These are phyloP conservation scores for Pythium diclinum DNA, from an alignment of 352 stramenopile genomes.

Conservation along the genomic window DNA sequence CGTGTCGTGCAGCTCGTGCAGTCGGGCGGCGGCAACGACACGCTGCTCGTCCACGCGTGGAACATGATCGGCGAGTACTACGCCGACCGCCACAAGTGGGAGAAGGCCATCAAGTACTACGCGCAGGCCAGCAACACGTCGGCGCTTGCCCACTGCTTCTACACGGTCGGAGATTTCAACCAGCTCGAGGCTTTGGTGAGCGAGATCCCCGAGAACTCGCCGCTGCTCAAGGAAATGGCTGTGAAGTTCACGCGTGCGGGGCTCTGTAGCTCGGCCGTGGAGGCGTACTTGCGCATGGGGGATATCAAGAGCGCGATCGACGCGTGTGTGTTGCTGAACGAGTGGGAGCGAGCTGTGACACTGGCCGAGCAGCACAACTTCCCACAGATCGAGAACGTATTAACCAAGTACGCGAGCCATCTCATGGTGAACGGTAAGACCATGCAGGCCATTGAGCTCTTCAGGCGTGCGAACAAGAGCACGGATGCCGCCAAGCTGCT, in stretches of 20 bases:
- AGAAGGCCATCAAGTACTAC: constrained; percentile 92
- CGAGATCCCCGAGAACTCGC: constrained; percentile 79
- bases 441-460: constrained; percentile 90
- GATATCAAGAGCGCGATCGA: constrained; percentile 93
- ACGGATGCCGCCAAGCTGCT: constrained; percentile 91
- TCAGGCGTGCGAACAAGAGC: constrained; percentile 90
- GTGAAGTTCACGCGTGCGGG: constrained; percentile 87
- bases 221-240: constrained; percentile 82
- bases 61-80: constrained; percentile 92
- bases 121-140: constrained; percentile 72
- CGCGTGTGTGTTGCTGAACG: constrained; percentile 90
- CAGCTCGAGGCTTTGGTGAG: constrained; percentile 81
- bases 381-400: constrained; percentile 92
- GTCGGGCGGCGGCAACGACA: constrained; percentile 75
- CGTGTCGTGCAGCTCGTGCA: constrained; percentile 86
- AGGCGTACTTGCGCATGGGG: constrained; percentile 87
- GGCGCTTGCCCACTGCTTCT: constrained; percentile 88
- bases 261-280: constrained; percentile 75
- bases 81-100: constrained; percentile 89
- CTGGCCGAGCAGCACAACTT: constrained; percentile 92
- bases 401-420: constrained; percentile 88
- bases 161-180: constrained; percentile 87
- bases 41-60: constrained; percentile 75
- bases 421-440: constrained; percentile 86
- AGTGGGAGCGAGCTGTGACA: constrained; percentile 89